phyloP scores from a whole-genome alignment of 2,329 filamentous ascomycete genomes.

The Colletotrichum sp. region DNA sequence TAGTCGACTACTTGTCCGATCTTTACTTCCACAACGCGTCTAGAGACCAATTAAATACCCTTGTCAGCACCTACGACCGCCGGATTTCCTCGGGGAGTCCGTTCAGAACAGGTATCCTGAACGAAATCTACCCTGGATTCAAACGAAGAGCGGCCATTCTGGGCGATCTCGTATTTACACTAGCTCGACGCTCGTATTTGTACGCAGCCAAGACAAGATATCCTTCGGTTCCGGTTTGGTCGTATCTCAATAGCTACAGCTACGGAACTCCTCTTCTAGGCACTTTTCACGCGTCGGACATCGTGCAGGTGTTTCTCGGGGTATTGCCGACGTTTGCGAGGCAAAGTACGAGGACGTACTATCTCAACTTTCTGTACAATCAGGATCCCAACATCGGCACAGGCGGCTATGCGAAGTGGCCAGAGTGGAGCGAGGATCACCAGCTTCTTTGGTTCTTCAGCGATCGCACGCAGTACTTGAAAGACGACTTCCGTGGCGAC shows the following conservation, averaged over 20 bases:
- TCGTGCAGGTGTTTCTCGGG: slow-evolving; percentile 73
- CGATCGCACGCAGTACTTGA: slow-evolving; percentile 31
- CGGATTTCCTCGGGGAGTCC: slow-evolving; percentile 67
- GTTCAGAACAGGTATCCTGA: slow-evolving; percentile 71
- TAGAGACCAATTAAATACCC: slow-evolving; percentile 50
- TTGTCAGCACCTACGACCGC: slow-evolving; percentile 69
- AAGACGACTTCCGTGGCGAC: slow-evolving; percentile 42
- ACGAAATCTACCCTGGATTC: slow-evolving; percentile 77
- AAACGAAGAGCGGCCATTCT: slow-evolving; percentile 78
- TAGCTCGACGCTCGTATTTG: slow-evolving; percentile 72
- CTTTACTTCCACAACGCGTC: slow-evolving; percentile 66
- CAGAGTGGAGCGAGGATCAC: slow-evolving; percentile 44
- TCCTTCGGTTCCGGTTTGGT: slow-evolving; percentile 70
- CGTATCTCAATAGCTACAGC: slow-evolving; percentile 76
- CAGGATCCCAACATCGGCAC: slow-evolving; percentile 69
- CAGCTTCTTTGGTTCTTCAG: slow-evolving; percentile 55
- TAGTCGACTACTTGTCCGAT: slow-evolving; percentile 65
- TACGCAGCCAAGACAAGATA: slow-evolving; percentile 46
- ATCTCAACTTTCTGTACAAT: slow-evolving; percentile 73
- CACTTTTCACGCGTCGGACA: slow-evolving; percentile 75
- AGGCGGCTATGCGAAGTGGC: slow-evolving; percentile 43
- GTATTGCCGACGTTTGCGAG: slow-evolving; percentile 67
- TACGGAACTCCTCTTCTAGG: slow-evolving; percentile 75
- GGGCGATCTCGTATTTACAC: slow-evolving; percentile 77
- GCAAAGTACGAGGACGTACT: slow-evolving; percentile 68